phyloP scores from a whole-genome alignment of 2,329 filamentous ascomycete species.

The Moelleriella libera region DNA sequence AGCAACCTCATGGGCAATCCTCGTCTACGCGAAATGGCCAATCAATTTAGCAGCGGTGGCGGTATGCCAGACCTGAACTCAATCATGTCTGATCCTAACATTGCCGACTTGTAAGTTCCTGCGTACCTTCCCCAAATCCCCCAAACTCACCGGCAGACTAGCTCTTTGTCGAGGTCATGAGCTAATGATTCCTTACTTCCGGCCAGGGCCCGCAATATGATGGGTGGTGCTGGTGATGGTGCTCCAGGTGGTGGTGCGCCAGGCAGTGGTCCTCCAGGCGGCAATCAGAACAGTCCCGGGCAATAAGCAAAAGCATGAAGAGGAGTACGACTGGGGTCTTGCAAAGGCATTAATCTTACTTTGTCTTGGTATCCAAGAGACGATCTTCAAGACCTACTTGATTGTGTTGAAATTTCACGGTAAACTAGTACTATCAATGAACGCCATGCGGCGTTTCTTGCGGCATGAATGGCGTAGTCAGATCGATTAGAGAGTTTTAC shows the following conservation, averaged over 20 bases:
- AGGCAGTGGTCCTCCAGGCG: slow-evolving; percentile 12
- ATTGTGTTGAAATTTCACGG: too few species aligned
- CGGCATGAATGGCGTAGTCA: too few species aligned
- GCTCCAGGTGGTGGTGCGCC: background rate
- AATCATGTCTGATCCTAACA: slow-evolving; percentile 83
- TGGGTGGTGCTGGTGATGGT: slow-evolving; percentile 24
- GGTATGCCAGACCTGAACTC: slow-evolving; percentile 79
- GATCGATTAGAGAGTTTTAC: too few species aligned
- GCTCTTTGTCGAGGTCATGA: background rate
- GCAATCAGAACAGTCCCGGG: slow-evolving; percentile 1
- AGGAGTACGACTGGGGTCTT: too few species aligned
- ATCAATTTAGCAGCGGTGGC: slow-evolving; percentile 59
- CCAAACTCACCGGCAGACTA: background rate
- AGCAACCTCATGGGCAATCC: slow-evolving; percentile 91
- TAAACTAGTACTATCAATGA: too few species aligned
- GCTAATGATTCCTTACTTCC: background rate
- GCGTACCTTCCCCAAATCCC: slow-evolving; percentile 26
- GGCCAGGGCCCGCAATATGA: slow-evolving; percentile 29
- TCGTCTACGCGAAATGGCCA: slow-evolving; percentile 72
- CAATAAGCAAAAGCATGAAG: background rate
- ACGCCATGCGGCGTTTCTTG: too few species aligned
- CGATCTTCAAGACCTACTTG: too few species aligned
- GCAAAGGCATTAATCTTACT: too few species aligned
- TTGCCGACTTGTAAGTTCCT: slow-evolving; percentile 76
- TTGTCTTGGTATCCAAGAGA: background rate